These are phyloP conservation scores for Boletellus ananas DNA, from an alignment of 768 basidiomycete species.

Conservation along the genomic window DNA sequence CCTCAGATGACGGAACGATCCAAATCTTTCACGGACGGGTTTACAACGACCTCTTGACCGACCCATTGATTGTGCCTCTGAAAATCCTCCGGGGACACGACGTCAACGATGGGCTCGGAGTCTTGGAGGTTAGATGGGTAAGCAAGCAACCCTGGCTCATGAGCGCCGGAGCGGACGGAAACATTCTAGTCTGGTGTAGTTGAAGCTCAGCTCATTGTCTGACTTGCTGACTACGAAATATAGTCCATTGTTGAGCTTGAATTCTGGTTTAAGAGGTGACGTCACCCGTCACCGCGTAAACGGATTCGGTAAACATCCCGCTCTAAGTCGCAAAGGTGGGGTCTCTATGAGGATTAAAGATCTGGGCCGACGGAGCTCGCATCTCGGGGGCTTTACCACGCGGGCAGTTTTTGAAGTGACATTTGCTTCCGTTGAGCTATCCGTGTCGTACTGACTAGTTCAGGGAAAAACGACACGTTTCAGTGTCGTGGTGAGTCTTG, in stretches of 20 bases:
- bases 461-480: too few relatives aligned
- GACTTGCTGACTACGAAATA: constrained; percentile 24
- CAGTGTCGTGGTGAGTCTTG: not conserved
- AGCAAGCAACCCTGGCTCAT: constrained; percentile 88
- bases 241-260: constrained; percentile 22
- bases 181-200: constrained; percentile 84
- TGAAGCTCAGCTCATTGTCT: constrained; percentile 36
- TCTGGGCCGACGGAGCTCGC: not conserved
- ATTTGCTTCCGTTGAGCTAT: constrained; percentile 8
- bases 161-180: constrained; percentile 90
- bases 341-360: too few relatives aligned
- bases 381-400: not conserved
- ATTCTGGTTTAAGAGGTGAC: constrained; percentile 15
- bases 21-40: constrained; percentile 96
- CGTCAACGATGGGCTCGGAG: constrained; percentile 82
- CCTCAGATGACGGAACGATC: constrained; percentile 95
- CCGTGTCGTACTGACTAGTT: too few relatives aligned
- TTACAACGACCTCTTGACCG: constrained; percentile 93
- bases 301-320: too few relatives aligned
- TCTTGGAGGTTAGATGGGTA: constrained; percentile 88
- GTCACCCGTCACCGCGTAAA: constrained; percentile 16
- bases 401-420: not conserved
- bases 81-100: constrained; percentile 94
- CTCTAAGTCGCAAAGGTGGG: too few relatives aligned
- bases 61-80: constrained; percentile 95